Evolutionary conservation across 495 filamentous ascomycete species (phyloP), one percentile per base, ranked within the genome.

Genomic region (Hyaloscypha variabilis): DNA sequence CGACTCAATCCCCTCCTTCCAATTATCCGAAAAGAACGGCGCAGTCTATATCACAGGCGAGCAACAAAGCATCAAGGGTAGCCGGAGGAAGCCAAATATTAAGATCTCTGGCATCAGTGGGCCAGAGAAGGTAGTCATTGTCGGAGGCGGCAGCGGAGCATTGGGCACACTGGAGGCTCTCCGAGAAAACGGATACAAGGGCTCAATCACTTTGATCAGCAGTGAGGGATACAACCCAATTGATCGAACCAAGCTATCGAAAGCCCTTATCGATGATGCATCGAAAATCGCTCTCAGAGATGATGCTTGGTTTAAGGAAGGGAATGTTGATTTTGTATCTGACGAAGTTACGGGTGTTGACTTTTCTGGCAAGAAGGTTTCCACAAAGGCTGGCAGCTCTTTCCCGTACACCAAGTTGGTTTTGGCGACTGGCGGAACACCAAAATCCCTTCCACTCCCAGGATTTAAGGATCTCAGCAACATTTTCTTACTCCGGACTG

Each of bases 231-330:
- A 94, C 73, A 81, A 88, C 24, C 91, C 92, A 52, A 93, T 97
- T 73, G 95, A 99, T 81, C 87, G 95, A 17, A 91, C 95, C 6
- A 98, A 98, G 82, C 86, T 99, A 57, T 96, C 92, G 62, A 99
- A 99, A 77, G 93, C 95, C 1, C 80, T 98, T 14, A 87, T 98
- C 66, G 81, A 91, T n/a, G 94, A 99, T 71, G 74, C 83, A 1
- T 77, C 83, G 21, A 96, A 96, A 78, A 77, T 96, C 49, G 86
- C 89, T 60, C 90, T 86, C 83, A 82, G 93, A 30, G 83, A 90
- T 10, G 75, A 78, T 31, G 88, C 88, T 25, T 97, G 91, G 88
- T 97, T 89, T 77, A 85, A 90, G 65, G 81, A 83, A 4, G 89
- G 90, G 8, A 86, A 82, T 17, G 88, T 99, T 55, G 87, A 92